Conservation (phyloP, 1,139 yeast species). For the Candida labiduridarum region DNA sequence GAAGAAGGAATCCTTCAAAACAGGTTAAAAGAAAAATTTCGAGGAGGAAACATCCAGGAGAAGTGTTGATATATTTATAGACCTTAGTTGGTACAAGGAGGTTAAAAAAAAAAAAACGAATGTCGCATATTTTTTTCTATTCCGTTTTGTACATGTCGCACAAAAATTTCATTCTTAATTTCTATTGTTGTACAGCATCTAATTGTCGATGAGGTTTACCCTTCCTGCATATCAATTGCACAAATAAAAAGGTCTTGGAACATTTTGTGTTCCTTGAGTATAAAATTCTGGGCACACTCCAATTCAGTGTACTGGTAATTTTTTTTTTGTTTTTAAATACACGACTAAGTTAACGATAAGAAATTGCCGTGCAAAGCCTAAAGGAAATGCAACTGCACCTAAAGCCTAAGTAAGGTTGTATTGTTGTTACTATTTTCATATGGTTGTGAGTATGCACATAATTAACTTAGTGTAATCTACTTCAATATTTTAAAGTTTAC, state of each 20-base stretch:
- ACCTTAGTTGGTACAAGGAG: background rate
- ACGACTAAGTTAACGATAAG: background rate
- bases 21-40: background rate
- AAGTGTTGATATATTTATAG: constrained; percentile 4
- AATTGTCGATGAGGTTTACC: background rate
- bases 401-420: background rate
- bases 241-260: background rate
- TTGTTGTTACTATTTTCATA: background rate
- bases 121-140: background rate
- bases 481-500: background rate
- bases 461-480: background rate
- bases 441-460: constrained; percentile 1
- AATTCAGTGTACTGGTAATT: background rate
- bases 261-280: background rate
- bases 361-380: background rate
- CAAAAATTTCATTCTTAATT: background rate
- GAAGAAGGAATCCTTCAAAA: background rate
- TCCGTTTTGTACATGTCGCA: background rate
- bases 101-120: background rate
- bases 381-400: background rate
- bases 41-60: background rate
- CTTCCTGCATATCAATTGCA: background rate
- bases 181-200: background rate
- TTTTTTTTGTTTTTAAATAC: background rate
- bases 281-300: background rate